Conservation (phyloP, 2,329 filamentous ascomycete genomes). For the Didymella arachidicola region DNA sequence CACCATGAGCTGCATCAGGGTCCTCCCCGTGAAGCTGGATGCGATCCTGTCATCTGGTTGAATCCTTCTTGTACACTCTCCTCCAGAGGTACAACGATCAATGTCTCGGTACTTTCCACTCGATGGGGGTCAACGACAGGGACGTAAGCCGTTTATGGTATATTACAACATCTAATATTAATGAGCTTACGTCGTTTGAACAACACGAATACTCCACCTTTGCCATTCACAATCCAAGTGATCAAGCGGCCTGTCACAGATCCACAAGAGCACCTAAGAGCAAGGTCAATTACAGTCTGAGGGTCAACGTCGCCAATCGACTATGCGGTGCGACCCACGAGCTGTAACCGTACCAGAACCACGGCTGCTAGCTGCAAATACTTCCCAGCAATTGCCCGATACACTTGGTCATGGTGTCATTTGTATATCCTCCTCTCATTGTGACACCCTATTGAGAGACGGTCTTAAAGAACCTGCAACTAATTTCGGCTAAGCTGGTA, state of each 20-base stretch:
- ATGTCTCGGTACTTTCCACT: neutral
- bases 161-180: slow-evolving; percentile 9
- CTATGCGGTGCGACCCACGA: slow-evolving; percentile 15
- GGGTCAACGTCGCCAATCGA: slow-evolving; percentile 12
- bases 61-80: neutral
- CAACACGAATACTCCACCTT: neutral
- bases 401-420: slow-evolving; percentile 16
- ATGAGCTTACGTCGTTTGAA: slow-evolving; percentile 5
- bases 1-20: slow-evolving; percentile 8
- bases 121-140: neutral
- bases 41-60: slow-evolving; percentile 11
- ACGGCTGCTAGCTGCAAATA: slow-evolving; percentile 2
- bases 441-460: slow-evolving; percentile 3
- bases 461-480: neutral
- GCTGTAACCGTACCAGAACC: slow-evolving; percentile 10
- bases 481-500: slow-evolving; percentile 14
- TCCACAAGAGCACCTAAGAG: slow-evolving; percentile 1
- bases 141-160: neutral
- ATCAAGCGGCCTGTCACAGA: slow-evolving; percentile 12
- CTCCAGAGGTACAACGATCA: slow-evolving; percentile 1
- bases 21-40: slow-evolving; percentile 6
- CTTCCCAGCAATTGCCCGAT: slow-evolving; percentile 2
- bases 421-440: slow-evolving; percentile 5
- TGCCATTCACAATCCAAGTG: neutral
- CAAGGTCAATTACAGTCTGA: slow-evolving; percentile 6